These are phyloP conservation scores for Odonthalia washingtoniensis DNA, from an alignment of 31 red algal genomes.

Conservation along the genomic window DNA sequence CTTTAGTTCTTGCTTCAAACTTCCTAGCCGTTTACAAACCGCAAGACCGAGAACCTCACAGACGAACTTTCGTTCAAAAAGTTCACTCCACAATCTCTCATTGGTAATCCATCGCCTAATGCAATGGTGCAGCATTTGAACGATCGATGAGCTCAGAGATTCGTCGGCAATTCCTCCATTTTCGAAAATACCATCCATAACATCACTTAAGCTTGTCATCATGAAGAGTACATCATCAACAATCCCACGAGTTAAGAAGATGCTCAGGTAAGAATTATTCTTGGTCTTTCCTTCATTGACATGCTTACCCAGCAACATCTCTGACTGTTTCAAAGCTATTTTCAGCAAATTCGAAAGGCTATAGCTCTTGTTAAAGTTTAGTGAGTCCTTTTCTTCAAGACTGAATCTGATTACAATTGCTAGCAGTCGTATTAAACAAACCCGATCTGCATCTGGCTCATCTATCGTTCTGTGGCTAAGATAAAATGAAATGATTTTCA, in stretches of 20 bases:
- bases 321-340: not conserved
- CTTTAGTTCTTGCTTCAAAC: not conserved
- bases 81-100: not conserved
- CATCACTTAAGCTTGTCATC: not conserved
- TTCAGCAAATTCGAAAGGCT: not conserved
- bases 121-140: not conserved
- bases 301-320: too few relatives aligned
- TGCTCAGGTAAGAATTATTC: not conserved
- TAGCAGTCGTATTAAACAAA: not conserved
- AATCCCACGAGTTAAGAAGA: not conserved
- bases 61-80: not conserved
- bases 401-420: not conserved
- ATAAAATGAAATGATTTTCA: not conserved
- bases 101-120: not conserved
- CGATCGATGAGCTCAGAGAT: not conserved
- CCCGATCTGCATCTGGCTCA: not conserved
- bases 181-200: not conserved
- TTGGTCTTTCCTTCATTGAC: too few relatives aligned
- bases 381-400: not conserved
- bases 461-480: not conserved
- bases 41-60: not conserved
- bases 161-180: not conserved
- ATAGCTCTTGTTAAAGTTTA: not conserved
- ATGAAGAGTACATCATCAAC: not conserved
- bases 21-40: not conserved